phyloP scores from a whole-genome alignment of 495 filamentous ascomycete species.

The Pseudoneurospora amorphoporcata region DNA sequence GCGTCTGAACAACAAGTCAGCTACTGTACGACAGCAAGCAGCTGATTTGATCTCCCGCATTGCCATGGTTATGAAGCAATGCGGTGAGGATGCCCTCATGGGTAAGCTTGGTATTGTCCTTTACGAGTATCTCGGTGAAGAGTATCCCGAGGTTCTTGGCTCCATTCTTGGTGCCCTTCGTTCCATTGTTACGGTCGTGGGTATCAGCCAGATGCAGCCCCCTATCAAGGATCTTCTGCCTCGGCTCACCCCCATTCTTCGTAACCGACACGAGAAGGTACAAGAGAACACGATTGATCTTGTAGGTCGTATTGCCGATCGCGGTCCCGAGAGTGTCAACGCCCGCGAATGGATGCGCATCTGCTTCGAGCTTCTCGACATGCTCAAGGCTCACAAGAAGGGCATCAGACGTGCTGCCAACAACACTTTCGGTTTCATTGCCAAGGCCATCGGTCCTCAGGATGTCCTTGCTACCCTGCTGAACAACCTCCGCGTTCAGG shows the following conservation, averaged over 20 bases:
- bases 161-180: constrained; percentile 93
- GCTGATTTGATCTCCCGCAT: constrained; percentile 95
- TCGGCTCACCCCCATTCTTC: constrained; percentile 88
- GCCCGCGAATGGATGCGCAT: constrained; percentile 99
- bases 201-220: constrained; percentile 97
- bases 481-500: constrained; percentile 93
- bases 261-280: constrained; percentile 98
- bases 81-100: constrained; percentile 90
- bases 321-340: constrained; percentile 90
- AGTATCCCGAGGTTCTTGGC: constrained; percentile 96
- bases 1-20: constrained; percentile 93
- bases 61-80: constrained; percentile 98
- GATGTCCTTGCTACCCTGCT: constrained; percentile 93
- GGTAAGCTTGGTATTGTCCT: constrained; percentile 93
- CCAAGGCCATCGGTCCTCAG: constrained; percentile 96
- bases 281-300: constrained; percentile 99
- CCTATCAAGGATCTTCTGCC: constrained; percentile 97
- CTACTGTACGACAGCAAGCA: constrained; percentile 92
- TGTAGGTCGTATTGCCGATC: constrained; percentile 95
- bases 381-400: constrained; percentile 99
- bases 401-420: constrained; percentile 97
- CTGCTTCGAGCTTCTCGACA: constrained; percentile 97
- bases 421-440: constrained; percentile 99
- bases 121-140: constrained; percentile 97
- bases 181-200: constrained; percentile 95